These are phyloP conservation scores for Cordyceps militaris DNA, from an alignment of 2,329 filamentous ascomycete genomes.

Conservation along the genomic window DNA sequence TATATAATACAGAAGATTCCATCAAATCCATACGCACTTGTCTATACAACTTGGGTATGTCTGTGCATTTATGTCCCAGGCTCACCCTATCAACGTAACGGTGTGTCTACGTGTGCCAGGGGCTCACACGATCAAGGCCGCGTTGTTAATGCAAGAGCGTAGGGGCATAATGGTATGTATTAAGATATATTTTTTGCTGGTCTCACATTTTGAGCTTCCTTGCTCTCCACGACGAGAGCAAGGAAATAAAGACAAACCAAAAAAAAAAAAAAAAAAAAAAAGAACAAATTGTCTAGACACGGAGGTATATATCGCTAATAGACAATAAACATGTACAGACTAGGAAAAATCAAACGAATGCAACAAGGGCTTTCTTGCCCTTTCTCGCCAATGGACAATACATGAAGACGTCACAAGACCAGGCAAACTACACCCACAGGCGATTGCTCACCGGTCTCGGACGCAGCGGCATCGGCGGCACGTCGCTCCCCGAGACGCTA, in stretches of 20 bases:
- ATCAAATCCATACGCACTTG: too few species aligned
- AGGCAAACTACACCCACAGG: not conserved
- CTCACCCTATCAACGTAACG: too few species aligned
- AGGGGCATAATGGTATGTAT: too few species aligned
- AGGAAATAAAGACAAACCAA: not conserved
- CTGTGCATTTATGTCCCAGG: too few species aligned
- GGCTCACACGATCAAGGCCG: too few species aligned
- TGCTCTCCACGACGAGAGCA: not conserved
- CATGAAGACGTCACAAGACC: not conserved
- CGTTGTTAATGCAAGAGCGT: too few species aligned
- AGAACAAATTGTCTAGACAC: not conserved
- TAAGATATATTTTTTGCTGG: too few species aligned
- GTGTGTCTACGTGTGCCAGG: too few species aligned
- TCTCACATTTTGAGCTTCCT: not conserved
- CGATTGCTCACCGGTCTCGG: not conserved
- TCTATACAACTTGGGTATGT: too few species aligned
- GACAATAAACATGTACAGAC: not conserved
- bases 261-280: not conserved
- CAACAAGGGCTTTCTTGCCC: not conserved
- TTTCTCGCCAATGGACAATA: not conserved
- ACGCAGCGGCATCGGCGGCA: conserved; percentile 7
- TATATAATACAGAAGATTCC: not conserved
- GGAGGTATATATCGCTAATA: conserved; percentile 7
- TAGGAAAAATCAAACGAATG: not conserved
- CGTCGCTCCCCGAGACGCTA: not conserved